Evolutionary conservation across 805 yeast genomes (phyloP), one percentile per base, ranked within the genome.

Genomic region (Kazachstania viticola): DNA sequence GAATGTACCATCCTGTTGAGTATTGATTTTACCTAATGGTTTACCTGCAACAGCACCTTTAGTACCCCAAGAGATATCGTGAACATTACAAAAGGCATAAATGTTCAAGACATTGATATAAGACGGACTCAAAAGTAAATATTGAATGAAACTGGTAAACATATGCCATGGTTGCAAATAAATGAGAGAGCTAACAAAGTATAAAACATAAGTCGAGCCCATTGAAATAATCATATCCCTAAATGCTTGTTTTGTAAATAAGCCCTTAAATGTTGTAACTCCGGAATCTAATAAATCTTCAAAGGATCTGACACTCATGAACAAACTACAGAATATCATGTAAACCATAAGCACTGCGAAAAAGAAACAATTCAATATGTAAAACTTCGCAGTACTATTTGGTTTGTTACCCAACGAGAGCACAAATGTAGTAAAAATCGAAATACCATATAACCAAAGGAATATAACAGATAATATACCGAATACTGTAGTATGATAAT

Each of bases 1-100:
- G 33, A 76, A 67, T 38, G 75, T 74, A 44, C 80, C 84, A 34
- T 69, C 74, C 32, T 64, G 69, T 25, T 69, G 66, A 3, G 82
- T 67, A 46, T 78, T 81, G 16, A 94, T 95, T 28, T 78, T 75
- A 38, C 96, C 97, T 46, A 91, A 65, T 71, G 94, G 59, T 64
- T 71, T 50, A 5, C 27, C 15, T 28, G 73, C 68, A 9, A 73
- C 74, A 31, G 77, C 83, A 29, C 94, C 95, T 55, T 87, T 83
- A 4, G 95, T 88, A 54, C 97, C 97, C 97, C 97, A 88, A 4
- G 36, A 33, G 31, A 91, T 95, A 64, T 88, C 98, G 60, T 88
- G 97, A 3, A 96, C 88, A 56, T 88, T 88, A 63, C 96, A 87
- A 55, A 88, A 87, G 3, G 97, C 94, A 58, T 88, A 88, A 39